Evolutionary conservation across 352 stramenopile genomes (phyloP).

Genomic region (Phytophthora podocarpi): DNA sequence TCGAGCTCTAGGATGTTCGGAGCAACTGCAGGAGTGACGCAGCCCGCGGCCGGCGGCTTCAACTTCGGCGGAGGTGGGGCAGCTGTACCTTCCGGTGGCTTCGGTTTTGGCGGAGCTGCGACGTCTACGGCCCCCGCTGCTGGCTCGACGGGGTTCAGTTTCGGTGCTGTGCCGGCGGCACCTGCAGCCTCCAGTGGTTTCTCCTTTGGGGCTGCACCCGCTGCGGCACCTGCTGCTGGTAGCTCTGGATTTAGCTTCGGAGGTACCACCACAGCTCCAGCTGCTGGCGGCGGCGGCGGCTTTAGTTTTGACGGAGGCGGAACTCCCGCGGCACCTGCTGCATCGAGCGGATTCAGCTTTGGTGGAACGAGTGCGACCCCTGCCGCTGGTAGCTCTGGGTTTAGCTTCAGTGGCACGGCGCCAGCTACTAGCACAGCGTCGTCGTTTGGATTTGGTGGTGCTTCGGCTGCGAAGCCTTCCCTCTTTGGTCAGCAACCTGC

Average conservation of each 20-base stretch:
- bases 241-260: slow-evolving; percentile 50
- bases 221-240: slow-evolving; percentile 27
- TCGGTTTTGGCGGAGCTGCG: slow-evolving; percentile 28
- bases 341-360: slow-evolving; percentile 37
- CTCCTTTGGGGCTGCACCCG: slow-evolving; percentile 51
- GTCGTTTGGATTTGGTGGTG: slow-evolving; percentile 41
- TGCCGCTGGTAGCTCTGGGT: slow-evolving; percentile 28
- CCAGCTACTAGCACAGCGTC: slow-evolving; percentile 26
- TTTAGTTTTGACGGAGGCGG: slow-evolving; percentile 32
- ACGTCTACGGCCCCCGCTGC: slow-evolving; percentile 24
- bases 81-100: slow-evolving; percentile 21
- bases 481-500: slow-evolving; percentile 53
- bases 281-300: slow-evolving; percentile 20
- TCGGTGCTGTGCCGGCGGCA: slow-evolving; percentile 25
- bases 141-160: slow-evolving; percentile 41
- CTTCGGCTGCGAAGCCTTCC: slow-evolving; percentile 46
- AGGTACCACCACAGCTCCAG: slow-evolving; percentile 25
- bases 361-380: slow-evolving; percentile 21
- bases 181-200: slow-evolving; percentile 45
- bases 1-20: slow-evolving; percentile 51
- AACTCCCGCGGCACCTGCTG: slow-evolving; percentile 19
- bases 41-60: slow-evolving; percentile 42
- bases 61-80: slow-evolving; percentile 45
- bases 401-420: slow-evolving; percentile 47
- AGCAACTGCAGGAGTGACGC: slow-evolving; percentile 34